phyloP scores from a whole-genome alignment of 2,329 filamentous ascomycete species.

The Corinectria fuckeliana region DNA sequence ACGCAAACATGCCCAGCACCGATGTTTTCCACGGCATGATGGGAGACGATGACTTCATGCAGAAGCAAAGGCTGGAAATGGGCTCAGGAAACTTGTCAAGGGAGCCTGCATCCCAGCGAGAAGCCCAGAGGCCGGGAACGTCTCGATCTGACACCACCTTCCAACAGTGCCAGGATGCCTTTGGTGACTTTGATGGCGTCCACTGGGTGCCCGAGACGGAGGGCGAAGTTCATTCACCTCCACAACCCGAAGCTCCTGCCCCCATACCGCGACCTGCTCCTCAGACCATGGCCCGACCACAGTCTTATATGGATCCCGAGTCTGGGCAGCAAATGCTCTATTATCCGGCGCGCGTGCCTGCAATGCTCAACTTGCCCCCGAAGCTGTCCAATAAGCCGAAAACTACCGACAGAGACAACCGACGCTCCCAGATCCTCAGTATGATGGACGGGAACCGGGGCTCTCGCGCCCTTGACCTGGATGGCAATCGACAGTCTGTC shows the following conservation, averaged over 20 bases:
- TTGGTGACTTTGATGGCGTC: constrained; percentile 82
- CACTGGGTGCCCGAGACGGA: constrained; percentile 68
- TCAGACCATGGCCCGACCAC: constrained; percentile 49
- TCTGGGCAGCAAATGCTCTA: constrained; percentile 86
- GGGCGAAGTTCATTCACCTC: constrained; percentile 30
- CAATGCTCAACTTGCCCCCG: constrained; percentile 90
- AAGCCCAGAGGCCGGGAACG: constrained; percentile 46
- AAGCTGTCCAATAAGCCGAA: constrained; percentile 79
- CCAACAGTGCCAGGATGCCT: constrained; percentile 71
- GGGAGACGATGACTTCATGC: constrained; percentile 34
- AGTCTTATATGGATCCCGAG: constrained; percentile 67
- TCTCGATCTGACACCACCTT: constrained; percentile 66
- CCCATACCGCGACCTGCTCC: constrained; percentile 10
- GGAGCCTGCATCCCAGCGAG: constrained; percentile 22
- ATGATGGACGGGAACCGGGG: constrained; percentile 51
- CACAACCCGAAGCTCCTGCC: constrained; percentile 21
- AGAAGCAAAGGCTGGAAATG: constrained; percentile 9
- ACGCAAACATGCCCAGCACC: constrained; percentile 39
- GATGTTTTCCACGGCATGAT: constrained; percentile 46
- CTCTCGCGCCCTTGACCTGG: constrained; percentile 31
- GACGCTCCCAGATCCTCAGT: constrained; percentile 75
- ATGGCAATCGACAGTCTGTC: constrained; percentile 20
- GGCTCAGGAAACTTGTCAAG: constrained; percentile 18
- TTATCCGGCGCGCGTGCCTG: constrained; percentile 93
- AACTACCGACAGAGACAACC: constrained; percentile 67